Percentiles rank a stretch among this genome's conserved stretches.
phyloP scores from a whole-genome alignment of 2,329 filamentous ascomycete genomes.

The Ophiostoma sp. region DNA sequence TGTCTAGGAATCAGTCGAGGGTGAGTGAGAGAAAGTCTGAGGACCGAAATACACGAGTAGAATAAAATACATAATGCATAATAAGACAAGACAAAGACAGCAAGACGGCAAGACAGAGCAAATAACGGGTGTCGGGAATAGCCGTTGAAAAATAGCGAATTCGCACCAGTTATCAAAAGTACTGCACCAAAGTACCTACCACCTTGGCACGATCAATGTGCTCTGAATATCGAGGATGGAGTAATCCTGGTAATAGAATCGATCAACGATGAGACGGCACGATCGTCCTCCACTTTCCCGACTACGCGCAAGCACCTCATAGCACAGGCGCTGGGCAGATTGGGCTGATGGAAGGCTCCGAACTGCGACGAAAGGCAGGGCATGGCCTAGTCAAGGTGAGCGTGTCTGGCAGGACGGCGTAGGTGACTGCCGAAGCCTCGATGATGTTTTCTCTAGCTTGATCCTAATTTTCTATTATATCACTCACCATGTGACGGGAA shows the following conservation, averaged over 20 bases:
- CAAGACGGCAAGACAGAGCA: not conserved
- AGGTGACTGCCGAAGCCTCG: not conserved
- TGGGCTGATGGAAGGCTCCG: not conserved
- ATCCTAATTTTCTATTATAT: not conserved
- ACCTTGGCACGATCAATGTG: not conserved
- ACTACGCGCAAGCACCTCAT: not conserved
- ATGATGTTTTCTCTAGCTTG: not conserved
- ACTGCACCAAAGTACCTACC: not conserved
- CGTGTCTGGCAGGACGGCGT: too few species aligned
- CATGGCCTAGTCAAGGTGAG: too few species aligned
- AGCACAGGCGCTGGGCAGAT: not conserved
- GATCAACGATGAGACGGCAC: not conserved
- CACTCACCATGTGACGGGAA: conserved; percentile 1
- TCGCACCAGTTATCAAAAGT: not conserved
- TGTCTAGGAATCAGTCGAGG: too few species aligned
- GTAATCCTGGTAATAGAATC: not conserved
- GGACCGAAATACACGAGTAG: too few species aligned
- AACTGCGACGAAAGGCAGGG: not conserved
- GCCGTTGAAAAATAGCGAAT: not conserved
- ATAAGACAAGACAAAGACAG: not conserved
- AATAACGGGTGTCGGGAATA: not conserved
- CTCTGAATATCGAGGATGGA: not conserved
- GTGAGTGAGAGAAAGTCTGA: too few species aligned
- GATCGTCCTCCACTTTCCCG: not conserved
- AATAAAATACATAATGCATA: too few species aligned